Percentiles rank a stretch among this genome's conserved stretches.
These are phyloP conservation scores for Galium porrigens DNA, from an alignment of 305 asterid genomes.

Conservation along the genomic window DNA sequence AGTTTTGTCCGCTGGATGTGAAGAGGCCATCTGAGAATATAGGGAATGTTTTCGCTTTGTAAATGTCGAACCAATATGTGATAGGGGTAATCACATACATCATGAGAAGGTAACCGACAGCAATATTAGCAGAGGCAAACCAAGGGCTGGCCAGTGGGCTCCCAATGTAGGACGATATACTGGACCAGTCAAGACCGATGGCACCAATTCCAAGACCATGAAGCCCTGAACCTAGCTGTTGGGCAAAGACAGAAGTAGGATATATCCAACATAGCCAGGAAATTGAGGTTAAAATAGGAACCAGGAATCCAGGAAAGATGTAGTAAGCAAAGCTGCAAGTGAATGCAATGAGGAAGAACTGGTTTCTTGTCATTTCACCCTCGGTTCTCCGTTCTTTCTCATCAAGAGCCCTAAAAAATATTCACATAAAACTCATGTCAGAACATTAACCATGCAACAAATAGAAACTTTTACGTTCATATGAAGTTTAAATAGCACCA, in stretches of 20 bases:
- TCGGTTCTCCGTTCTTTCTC: conserved; percentile 62
- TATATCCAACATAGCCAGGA: conserved; percentile 93
- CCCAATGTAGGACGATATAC: conserved; percentile 76
- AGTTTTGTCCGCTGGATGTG: conserved; percentile 56
- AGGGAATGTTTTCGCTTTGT: conserved; percentile 67
- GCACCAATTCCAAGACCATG: conserved; percentile 86
- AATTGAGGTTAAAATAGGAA: conserved; percentile 63
- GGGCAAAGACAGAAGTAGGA: conserved; percentile 52
- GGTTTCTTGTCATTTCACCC: conserved; percentile 57
- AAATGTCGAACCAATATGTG: conserved; percentile 54
- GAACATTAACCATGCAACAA: background rate
- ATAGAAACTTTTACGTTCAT: background rate
- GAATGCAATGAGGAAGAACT: conserved; percentile 72
- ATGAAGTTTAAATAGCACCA: background rate
- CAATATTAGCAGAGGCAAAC: conserved; percentile 87
- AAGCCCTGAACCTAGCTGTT: conserved; percentile 89
- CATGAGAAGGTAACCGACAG: conserved; percentile 62
- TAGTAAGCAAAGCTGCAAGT: conserved; percentile 76
- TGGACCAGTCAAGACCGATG: conserved; percentile 82
- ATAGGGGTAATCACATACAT: conserved; percentile 53
- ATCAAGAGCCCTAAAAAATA: conserved; percentile 57
- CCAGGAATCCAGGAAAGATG: conserved; percentile 70
- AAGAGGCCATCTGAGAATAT: conserved; percentile 75
- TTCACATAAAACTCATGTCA: background rate
- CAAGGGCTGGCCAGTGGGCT: conserved; percentile 98